Percentiles rank a stretch among this genome's conserved stretches.
Evolutionary conservation across 805 yeast species (phyloP).

Genomic region (Candida insectorum): DNA sequence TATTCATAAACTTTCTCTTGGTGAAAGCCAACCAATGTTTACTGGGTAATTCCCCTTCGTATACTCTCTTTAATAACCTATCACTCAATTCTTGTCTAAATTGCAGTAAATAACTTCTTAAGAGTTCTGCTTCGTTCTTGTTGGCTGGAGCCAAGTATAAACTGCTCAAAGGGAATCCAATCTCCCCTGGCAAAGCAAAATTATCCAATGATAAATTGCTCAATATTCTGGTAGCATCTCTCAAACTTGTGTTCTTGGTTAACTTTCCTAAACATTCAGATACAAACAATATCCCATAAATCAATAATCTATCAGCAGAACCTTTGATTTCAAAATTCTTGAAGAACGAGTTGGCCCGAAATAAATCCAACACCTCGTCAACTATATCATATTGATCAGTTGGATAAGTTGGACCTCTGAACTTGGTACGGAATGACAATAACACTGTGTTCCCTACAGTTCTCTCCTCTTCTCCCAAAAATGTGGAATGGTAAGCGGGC

Average conservation of each 20-base stretch:
- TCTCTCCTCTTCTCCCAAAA: constrained; percentile 62
- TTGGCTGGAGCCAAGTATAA: constrained; percentile 71
- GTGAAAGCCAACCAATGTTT: constrained; percentile 96
- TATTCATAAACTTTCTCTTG: constrained; percentile 93
- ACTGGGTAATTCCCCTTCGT: constrained; percentile 67
- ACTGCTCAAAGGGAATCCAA: constrained; percentile 88
- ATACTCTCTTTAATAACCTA: constrained; percentile 72
- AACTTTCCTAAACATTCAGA: constrained; percentile 79
- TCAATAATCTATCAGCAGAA: constrained; percentile 85
- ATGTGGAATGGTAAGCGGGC: constrained; percentile 80
- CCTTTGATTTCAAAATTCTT: constrained; percentile 96
- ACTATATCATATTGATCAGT: constrained; percentile 83
- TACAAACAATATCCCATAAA: constrained; percentile 87
- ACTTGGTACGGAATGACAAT: constrained; percentile 80
- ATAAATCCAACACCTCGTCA: constrained; percentile 87
- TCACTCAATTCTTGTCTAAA: constrained; percentile 91
- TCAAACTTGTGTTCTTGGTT: constrained; percentile 42
- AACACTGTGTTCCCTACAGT: constrained; percentile 76
- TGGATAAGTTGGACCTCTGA: constrained; percentile 85
- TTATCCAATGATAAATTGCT: constrained; percentile 84
- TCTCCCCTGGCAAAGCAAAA: constrained; percentile 91
- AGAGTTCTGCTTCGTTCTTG: constrained; percentile 71
- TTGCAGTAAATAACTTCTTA: constrained; percentile 81
- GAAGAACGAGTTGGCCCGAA: constrained; percentile 94
- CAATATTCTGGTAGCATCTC: constrained; percentile 64